Evolutionary conservation across 2,329 filamentous ascomycete genomes (phyloP).

Genomic region (Conoideocrella luteorostrata): DNA sequence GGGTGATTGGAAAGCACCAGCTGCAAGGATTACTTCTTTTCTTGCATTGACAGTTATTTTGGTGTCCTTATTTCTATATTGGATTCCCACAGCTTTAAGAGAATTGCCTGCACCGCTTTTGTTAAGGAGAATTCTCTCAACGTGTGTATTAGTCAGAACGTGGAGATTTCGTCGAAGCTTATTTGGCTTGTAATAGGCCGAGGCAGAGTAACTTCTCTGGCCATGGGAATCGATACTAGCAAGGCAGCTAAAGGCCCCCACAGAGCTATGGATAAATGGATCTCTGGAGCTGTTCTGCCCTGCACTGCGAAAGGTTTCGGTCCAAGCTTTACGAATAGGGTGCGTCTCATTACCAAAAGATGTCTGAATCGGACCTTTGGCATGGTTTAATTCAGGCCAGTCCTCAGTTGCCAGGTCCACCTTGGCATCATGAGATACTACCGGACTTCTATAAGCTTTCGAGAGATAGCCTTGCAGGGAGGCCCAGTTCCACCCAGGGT

Average conservation of each 20-base stretch:
- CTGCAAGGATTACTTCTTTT: slow-evolving; percentile 33
- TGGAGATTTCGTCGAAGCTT: slow-evolving; percentile 17
- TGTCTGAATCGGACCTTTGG: neutral
- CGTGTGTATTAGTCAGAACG: neutral
- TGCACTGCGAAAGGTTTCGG: slow-evolving; percentile 25
- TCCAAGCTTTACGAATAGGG: slow-evolving; percentile 26
- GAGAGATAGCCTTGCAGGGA: slow-evolving; percentile 3
- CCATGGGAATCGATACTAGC: slow-evolving; percentile 21
- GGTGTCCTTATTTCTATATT: neutral
- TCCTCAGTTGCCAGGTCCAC: slow-evolving; percentile 3
- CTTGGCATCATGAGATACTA: slow-evolving; percentile 6
- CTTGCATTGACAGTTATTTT: slow-evolving; percentile 26
- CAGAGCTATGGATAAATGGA: slow-evolving; percentile 20
- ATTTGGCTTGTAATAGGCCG: slow-evolving; percentile 23
- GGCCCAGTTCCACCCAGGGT: slow-evolving; percentile 21
- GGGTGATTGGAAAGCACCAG: slow-evolving; percentile 10
- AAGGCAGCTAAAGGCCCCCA: slow-evolving; percentile 24
- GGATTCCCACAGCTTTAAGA: neutral
- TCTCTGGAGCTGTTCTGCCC: slow-evolving; percentile 24
- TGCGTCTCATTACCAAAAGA: slow-evolving; percentile 13
- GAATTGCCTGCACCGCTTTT: neutral
- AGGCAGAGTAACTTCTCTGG: slow-evolving; percentile 22
- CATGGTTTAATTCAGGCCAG: slow-evolving; percentile 15
- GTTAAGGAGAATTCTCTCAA: slow-evolving; percentile 22
- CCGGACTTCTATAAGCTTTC: neutral